Conservation (phyloP, 2,329 filamentous ascomycete genomes). For the Grosmannia clavigera region DNA sequence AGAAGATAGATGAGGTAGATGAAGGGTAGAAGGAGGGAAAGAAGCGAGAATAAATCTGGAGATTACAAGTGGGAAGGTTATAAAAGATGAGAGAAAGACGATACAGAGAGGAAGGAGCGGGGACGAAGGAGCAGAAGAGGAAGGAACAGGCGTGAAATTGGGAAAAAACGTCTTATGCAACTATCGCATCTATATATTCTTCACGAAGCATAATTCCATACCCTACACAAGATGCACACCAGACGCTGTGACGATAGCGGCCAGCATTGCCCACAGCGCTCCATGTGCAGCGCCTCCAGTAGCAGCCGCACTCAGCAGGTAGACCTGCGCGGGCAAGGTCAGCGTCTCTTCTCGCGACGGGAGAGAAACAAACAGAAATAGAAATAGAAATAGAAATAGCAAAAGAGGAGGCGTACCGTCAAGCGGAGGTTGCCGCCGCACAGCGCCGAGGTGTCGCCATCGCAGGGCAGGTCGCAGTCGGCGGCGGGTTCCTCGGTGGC, state of each 20-base stretch:
- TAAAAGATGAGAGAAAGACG: neutral
- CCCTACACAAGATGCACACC: neutral
- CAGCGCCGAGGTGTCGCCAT: constrained; percentile 35
- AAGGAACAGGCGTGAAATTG: neutral
- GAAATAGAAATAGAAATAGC: neutral
- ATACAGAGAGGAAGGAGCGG: neutral
- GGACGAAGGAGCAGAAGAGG: neutral
- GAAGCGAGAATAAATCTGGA: neutral
- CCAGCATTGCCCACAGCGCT: neutral
- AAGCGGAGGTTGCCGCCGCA: constrained; percentile 43
- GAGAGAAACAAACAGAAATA: neutral
- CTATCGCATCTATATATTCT: neutral
- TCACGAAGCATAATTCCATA: neutral
- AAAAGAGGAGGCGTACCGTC: constrained; percentile 20
- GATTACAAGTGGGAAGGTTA: neutral
- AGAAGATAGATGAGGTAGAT: neutral
- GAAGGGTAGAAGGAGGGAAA: neutral
- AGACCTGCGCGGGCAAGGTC: constrained; percentile 6
- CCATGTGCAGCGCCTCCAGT: neutral
- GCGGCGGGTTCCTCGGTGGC: constrained; percentile 32
- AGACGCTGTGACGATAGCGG: neutral
- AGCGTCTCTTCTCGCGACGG: neutral
- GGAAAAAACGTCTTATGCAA: neutral
- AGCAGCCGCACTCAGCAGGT: constrained; percentile 4
- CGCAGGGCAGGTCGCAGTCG: constrained; percentile 39